Evolutionary conservation across 306 rosid species (phyloP), one percentile per base, ranked within the genome.

Genomic region (Dalbergia oliveri): DNA sequence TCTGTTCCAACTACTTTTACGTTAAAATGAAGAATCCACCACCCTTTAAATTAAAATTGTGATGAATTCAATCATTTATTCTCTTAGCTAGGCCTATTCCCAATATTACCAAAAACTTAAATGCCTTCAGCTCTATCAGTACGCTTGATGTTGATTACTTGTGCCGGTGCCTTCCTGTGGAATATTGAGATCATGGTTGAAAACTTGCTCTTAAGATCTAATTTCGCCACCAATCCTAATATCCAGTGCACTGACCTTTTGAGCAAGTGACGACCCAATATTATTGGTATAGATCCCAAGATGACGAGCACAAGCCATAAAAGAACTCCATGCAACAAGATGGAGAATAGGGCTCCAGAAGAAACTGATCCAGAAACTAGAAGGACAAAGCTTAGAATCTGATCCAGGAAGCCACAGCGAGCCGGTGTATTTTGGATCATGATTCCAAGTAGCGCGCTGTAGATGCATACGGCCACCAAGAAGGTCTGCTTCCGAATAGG

Each of bases 351-450:
- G 6, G 86, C 64, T 3, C 47, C 70, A 0, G 82, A 63, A 31
- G 86, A 71, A 33, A 82, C 16, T 21, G 69, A 16, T 14, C 82
- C 86, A 1, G 21, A 63, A 19, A 71, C n/a, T 8, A 82, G 64
- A 71, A 82, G 73, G 3, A 44, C 12, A 33, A 16, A 68, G 63
- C 6, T 45, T n/a, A 77, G 62, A 56, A 71, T 69, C 61, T 44
- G 16, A 23, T 10, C 14, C 2, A 18, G 9, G 61, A 10, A 10
- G 11, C 47, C 45, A 9, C 44, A 2, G 13, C 0, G 34, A 23
- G 33, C 44, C 12, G 16, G 47, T 10, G 13, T 70, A n/a, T 61
- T 43, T 7, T 43, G 37, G n/a, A 59, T 11, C 19, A 60, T 61
- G 67, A 54, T 21, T 39, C 79, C 82, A 0, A 82, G 62, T 14